Base-by-base conservation (phyloP, 1,139 yeast species). In the Kurtzmaniella natalensis region DNA sequence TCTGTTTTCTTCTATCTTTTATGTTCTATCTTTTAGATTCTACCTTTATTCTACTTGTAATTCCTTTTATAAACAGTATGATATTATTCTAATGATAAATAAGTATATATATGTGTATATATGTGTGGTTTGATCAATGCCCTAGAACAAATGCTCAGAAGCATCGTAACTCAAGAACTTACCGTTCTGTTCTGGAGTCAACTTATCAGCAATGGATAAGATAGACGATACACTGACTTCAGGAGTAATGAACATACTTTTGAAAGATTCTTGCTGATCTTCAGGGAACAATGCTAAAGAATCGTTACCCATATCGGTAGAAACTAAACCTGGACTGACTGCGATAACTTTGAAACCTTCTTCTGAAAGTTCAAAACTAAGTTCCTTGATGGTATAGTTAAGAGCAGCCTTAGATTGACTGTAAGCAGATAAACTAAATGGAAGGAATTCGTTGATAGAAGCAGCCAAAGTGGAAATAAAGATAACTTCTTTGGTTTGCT, bases 311-410 rank as follows among this genome's bases (percentile, higher is more conserved):
- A 35, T 48, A 34, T 58, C 63, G 24, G 59, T 58, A 13, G 44
- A 36, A n/a, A 53, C 61, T 26, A 49, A 30, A 3, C 69, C 69
- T 9, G 70, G 69, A 25, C 55, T 55, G 24, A 58, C 37, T 7
- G 57, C 40, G 6, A 57, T 35, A 21, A 56, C 51, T 8, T 38
- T 49, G 41, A 51, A 57, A 2, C 44, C 46, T 30, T 57, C 54
- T 6, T 34, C 34, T 7, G 29, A 36, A 32, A 54, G 32, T 11
- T 34, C 20, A 30, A 32, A 28, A 7, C 28, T 31, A 11, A 25
- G 13, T 21, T 33, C 35, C 20, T 29, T 25, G 9, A 18, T 21
- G 11, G 28, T 10, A 10, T 24, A 34, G 23, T 33, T 36, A 15
- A 58, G 35, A 7, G 59, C 59, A 5, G 62, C 61, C 35, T 61